Evolutionary conservation across 495 filamentous ascomycete species (phyloP), one percentile per base, ranked within the genome.

Genomic region (Penicillium malachiteum): DNA sequence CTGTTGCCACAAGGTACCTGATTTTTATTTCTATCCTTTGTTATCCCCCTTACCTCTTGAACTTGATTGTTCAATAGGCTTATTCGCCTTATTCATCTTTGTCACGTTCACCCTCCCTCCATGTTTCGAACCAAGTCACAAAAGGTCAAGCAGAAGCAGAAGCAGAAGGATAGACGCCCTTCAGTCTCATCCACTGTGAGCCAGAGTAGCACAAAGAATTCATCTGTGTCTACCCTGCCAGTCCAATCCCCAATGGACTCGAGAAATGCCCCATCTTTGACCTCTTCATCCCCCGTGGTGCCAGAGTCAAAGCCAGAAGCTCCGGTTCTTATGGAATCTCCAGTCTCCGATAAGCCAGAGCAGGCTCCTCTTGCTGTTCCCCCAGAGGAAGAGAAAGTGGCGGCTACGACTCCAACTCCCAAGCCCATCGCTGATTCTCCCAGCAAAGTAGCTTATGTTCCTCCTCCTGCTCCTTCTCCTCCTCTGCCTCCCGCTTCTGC

Each of bases 61-160:
- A 6, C 11, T 17, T 16, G 21, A 26, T 17, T 17, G 9, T 42
- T 8, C 39, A 8, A 9, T 42, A 17, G 3, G 0, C 17, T 44
- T 44, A 5, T 11, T 0, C 7, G 1, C 21, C 42, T 26, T 12
- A 9, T 44, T 44, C 18, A 26, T 26, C 21, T 26, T 26, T 26
- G 21, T 26, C 21, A 26, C 21, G 21, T 26, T 26, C 21, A 26
- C 18, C 10, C 10, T 44, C 7, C 18, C 9, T 21, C 33, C 42
- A 54, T 54, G 52, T 54, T 54, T 34, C 47, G 18, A 54, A 54
- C 5, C 43, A 47, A 48, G 33, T 54, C 52, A 17, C 42, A 48
- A 31, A 47, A 48, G 18, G 5, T 14, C 40, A 48, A 54, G 43
- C 16, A 54, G 52, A 47, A 54, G 52, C 42, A 54, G 52, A 47